Conservation (phyloP, 2,329 filamentous ascomycete genomes). For the Pyrenochaeta sp. region DNA sequence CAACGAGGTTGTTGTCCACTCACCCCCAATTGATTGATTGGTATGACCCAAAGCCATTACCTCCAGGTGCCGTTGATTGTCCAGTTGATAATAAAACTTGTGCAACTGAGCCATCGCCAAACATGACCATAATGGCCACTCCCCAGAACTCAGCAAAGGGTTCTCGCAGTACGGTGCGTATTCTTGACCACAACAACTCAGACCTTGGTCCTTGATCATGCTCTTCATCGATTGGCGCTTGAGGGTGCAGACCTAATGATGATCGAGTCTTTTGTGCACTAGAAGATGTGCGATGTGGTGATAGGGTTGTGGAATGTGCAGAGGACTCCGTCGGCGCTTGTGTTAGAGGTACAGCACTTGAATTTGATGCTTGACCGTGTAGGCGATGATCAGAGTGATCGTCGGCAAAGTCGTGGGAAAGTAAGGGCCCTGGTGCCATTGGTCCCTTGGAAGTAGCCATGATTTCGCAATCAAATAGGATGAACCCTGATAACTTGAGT, state of each 20-base stretch:
- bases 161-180: conserved; percentile 49
- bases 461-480: too few relatives aligned
- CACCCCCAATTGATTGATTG: conserved; percentile 54
- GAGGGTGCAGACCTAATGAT: conserved; percentile 48
- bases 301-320: conserved; percentile 14
- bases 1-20: too few relatives aligned
- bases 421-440: conserved; percentile 22
- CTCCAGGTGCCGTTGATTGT: conserved; percentile 50
- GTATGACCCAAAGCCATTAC: conserved; percentile 52
- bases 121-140: conserved; percentile 51
- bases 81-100: conserved; percentile 51
- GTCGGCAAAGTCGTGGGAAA: conserved; percentile 29
- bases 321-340: conserved; percentile 28
- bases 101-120: conserved; percentile 54
- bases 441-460: conserved; percentile 19
- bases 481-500: too few relatives aligned
- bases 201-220: conserved; percentile 47
- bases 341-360: conserved; percentile 19
- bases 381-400: conserved; percentile 13
- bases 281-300: conserved; percentile 27
- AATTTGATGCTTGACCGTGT: conserved; percentile 14
- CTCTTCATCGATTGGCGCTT: conserved; percentile 52
- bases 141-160: conserved; percentile 56
- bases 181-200: conserved; percentile 48
- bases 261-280: conserved; percentile 32